Conservation (phyloP, 2,329 filamentous ascomycete species). For the Akanthomyces lecanii region DNA sequence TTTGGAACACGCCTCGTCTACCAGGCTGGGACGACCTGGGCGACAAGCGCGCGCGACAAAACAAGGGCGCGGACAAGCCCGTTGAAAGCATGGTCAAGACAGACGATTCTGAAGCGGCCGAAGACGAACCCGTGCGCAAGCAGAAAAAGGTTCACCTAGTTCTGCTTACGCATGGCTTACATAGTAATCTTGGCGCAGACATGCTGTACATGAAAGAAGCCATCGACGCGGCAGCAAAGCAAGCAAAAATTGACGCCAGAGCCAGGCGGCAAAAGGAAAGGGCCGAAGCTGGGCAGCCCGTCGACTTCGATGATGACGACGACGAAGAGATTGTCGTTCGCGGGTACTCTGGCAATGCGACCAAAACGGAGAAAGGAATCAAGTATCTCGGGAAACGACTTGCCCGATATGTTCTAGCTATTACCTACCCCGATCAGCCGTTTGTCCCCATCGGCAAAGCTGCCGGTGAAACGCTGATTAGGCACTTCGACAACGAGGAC, state of each 20-base stretch:
- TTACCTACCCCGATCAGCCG: constrained; percentile 93
- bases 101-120: constrained; percentile 27
- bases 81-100: constrained; percentile 33
- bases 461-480: constrained; percentile 39
- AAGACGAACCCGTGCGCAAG: constrained; percentile 40
- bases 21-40: constrained; percentile 57
- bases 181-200: constrained; percentile 92
- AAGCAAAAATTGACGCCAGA: constrained; percentile 67
- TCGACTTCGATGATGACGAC: constrained; percentile 46
- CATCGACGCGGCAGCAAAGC: constrained; percentile 77
- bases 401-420: constrained; percentile 81
- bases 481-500: constrained; percentile 36
- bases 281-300: constrained; percentile 24
- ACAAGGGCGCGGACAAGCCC: constrained; percentile 27
- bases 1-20: constrained; percentile 90
- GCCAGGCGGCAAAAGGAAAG: constrained; percentile 52
- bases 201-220: constrained; percentile 98
- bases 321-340: constrained; percentile 85
- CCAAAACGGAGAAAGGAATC: constrained; percentile 88
- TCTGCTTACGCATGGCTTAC: constrained; percentile 86
- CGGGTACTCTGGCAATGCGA: constrained; percentile 85
- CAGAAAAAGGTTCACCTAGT: constrained; percentile 85
- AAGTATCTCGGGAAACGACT: constrained; percentile 95
- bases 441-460: constrained; percentile 64
- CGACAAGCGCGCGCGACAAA: constrained; percentile 26